Conservation (phyloP, 176 grass and related monocot species). For the Juncus effusus region DNA sequence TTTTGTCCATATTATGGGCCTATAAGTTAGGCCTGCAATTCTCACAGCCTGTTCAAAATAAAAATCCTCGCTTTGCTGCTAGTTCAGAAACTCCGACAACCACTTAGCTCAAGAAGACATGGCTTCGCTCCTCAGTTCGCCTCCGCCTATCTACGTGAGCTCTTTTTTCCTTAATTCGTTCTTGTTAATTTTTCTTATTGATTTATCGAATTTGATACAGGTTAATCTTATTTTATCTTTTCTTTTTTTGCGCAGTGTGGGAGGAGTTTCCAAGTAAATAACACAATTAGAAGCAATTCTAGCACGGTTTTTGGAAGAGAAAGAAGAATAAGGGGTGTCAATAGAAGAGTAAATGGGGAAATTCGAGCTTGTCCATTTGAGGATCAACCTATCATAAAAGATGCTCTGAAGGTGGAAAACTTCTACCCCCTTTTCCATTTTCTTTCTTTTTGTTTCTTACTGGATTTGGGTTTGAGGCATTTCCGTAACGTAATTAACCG, state of each 20-base stretch:
- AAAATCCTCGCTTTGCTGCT: too few relatives aligned
- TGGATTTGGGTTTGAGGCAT: not conserved
- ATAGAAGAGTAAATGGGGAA: not conserved
- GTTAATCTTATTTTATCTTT: conserved; percentile 1
- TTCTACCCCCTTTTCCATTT: not conserved
- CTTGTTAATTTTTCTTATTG: not conserved
- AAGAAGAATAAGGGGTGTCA: conserved; percentile 10
- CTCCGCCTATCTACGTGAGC: conserved; percentile 12
- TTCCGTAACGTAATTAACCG: not conserved
- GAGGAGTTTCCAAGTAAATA: not conserved
- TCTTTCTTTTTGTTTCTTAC: not conserved
- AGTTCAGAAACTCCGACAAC: too few relatives aligned
- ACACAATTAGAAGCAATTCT: conserved; percentile 4
- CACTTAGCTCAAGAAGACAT: conserved; percentile 2
- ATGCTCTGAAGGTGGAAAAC: conserved; percentile 69
- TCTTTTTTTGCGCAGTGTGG: conserved; percentile 24
- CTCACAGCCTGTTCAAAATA: too few relatives aligned
- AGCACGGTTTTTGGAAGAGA: not conserved
- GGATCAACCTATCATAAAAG: conserved; percentile 65
- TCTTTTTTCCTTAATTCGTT: not conserved
- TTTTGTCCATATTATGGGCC: too few relatives aligned
- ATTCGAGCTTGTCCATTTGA: conserved; percentile 58
- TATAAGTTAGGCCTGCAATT: too few relatives aligned
- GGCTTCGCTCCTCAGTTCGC: conserved; percentile 31
- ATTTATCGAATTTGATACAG: not conserved